A percentile compares a stretch with the other conserved stretches of the same genome.
phyloP scores from a whole-genome alignment of 148 eudicot species.

The Spergularia marina region DNA sequence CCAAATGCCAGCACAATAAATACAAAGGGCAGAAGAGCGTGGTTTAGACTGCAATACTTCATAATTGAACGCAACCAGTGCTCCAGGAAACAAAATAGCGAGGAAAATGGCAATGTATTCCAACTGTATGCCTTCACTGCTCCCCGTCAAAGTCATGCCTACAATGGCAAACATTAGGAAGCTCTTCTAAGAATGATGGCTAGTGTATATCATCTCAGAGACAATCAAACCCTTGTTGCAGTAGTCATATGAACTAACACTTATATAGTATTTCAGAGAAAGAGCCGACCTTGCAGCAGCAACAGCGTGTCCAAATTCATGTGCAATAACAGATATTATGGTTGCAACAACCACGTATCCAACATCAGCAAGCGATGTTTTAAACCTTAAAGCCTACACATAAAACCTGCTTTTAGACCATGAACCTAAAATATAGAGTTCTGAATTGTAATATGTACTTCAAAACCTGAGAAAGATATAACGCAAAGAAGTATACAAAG shows the following conservation, averaged over 20 bases:
- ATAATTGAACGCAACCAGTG: constrained; percentile 76
- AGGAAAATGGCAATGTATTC: constrained; percentile 81
- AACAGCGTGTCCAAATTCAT: constrained; percentile 93
- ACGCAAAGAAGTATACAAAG: neutral
- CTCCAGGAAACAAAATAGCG: constrained; percentile 90
- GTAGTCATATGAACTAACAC: neutral
- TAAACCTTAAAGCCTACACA: constrained; percentile 50
- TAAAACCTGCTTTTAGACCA: neutral
- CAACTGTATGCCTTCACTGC: constrained; percentile 90
- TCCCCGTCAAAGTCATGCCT: constrained; percentile 34
- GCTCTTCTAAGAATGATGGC: constrained; percentile 14
- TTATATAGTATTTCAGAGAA: constrained; percentile 15
- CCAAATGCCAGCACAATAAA: constrained; percentile 98
- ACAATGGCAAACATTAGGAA: constrained; percentile 41
- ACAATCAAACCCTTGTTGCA: neutral
- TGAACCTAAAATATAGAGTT: neutral
- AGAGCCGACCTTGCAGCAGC: constrained; percentile 89
- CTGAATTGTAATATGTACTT: neutral
- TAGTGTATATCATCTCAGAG: neutral
- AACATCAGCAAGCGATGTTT: constrained; percentile 50
- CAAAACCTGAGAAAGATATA: neutral
- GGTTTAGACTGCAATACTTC: constrained; percentile 62
- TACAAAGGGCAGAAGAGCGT: constrained; percentile 60
- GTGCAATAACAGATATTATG: constrained; percentile 55
- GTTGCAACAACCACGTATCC: constrained; percentile 61